Evolutionary conservation across 352 stramenopile species (phyloP).

Genomic region (Phytopythium chamaehyphon): DNA sequence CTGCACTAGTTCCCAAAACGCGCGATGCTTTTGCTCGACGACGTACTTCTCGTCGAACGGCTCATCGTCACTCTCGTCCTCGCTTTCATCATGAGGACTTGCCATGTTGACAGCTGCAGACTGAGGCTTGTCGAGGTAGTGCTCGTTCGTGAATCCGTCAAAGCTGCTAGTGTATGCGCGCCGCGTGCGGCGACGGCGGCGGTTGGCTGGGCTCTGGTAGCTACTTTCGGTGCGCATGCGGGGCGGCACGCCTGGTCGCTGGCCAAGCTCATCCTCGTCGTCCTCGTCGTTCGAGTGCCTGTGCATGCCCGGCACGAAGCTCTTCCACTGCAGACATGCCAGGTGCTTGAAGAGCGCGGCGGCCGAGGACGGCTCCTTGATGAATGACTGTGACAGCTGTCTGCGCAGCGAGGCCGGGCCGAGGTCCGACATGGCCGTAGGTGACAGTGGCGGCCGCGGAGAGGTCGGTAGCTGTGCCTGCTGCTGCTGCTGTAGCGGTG

Average conservation of each 20-base stretch:
- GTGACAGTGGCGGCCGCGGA: background rate
- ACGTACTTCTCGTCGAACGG: slow-evolving; percentile 31
- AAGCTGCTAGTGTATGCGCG: slow-evolving; percentile 5
- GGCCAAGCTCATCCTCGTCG: slow-evolving; percentile 2
- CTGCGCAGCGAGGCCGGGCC: slow-evolving; percentile 6
- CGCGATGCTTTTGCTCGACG: slow-evolving; percentile 58
- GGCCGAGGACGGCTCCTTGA: slow-evolving; percentile 9
- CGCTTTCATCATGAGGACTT: background rate
- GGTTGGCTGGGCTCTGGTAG: slow-evolving; percentile 2
- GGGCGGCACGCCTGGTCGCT: background rate
- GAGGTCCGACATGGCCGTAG: background rate
- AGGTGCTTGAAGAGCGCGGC: slow-evolving; percentile 16
- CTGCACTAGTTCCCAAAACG: slow-evolving; percentile 80
- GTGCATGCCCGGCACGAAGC: slow-evolving; percentile 13
- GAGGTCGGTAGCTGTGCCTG: background rate
- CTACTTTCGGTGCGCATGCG: slow-evolving; percentile 5
- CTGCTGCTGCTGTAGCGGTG: background rate
- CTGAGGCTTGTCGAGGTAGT: slow-evolving; percentile 1
- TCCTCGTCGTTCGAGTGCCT: slow-evolving; percentile 6
- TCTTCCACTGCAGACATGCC: slow-evolving; percentile 19
- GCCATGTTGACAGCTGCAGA: no score
- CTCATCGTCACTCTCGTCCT: slow-evolving; percentile 2
- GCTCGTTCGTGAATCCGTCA: background rate
- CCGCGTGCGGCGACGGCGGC: background rate
- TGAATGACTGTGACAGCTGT: slow-evolving; percentile 9